Conservation (phyloP, 1,139 yeast species). For the Candida sp. region DNA sequence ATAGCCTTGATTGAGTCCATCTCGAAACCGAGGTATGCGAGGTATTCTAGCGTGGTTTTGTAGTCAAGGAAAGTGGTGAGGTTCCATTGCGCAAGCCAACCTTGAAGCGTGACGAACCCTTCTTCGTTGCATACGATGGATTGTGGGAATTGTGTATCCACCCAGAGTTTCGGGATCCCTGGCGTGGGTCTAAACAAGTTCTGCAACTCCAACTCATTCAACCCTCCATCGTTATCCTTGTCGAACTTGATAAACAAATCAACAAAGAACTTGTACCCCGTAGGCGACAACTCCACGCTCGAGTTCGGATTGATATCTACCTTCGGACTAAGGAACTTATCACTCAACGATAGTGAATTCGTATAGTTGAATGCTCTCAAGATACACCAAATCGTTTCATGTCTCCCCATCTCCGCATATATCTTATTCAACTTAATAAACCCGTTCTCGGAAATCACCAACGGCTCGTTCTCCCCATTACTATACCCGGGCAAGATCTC, state of each 20-base stretch:
- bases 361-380: slow-evolving; percentile 88
- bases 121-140: slow-evolving; percentile 89
- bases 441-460: slow-evolving; percentile 54
- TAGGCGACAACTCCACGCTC: slow-evolving; percentile 90
- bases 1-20: slow-evolving; percentile 60
- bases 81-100: slow-evolving; percentile 99
- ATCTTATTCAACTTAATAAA: slow-evolving; percentile 77
- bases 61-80: slow-evolving; percentile 91
- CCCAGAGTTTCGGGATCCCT: slow-evolving; percentile 89
- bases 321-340: slow-evolving; percentile 75
- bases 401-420: slow-evolving; percentile 90
- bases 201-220: slow-evolving; percentile 71
- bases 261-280: slow-evolving; percentile 91
- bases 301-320: slow-evolving; percentile 78
- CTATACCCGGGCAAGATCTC: slow-evolving; percentile 17
- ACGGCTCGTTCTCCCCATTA: neutral
- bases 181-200: slow-evolving; percentile 87
- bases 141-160: slow-evolving; percentile 80
- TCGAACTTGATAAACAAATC: slow-evolving; percentile 88
- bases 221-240: slow-evolving; percentile 94
- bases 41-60: slow-evolving; percentile 81
- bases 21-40: slow-evolving; percentile 86
- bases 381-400: slow-evolving; percentile 97
- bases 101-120: slow-evolving; percentile 91
- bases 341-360: slow-evolving; percentile 85